A percentile compares a stretch with the other conserved stretches of the same genome.
Conservation (phyloP, 2,329 filamentous ascomycete genomes). For the Trichoderma oligosporum region DNA sequence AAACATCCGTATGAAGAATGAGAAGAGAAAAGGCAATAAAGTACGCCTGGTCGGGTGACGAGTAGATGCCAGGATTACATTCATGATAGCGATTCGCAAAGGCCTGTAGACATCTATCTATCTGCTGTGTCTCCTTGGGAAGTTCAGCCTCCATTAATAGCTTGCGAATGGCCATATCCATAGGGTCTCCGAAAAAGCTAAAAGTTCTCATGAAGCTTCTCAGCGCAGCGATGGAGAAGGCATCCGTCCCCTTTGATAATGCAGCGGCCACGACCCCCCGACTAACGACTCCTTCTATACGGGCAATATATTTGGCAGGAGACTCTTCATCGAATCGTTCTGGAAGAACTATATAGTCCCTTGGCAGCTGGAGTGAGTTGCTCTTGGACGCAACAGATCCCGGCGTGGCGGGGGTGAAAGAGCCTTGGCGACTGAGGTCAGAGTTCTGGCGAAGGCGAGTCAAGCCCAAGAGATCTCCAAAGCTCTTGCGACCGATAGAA, state of each 20-base stretch:
- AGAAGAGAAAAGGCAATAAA: constrained; percentile 96
- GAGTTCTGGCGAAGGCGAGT: constrained; percentile 77
- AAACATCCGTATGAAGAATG: constrained; percentile 96
- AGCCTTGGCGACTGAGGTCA: constrained; percentile 66
- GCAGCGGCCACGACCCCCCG: constrained; percentile 80
- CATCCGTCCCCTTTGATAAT: constrained; percentile 79
- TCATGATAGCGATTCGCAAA: constrained; percentile 97
- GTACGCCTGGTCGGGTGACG: constrained; percentile 89
- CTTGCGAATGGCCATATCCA: constrained; percentile 96
- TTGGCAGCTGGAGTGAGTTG: constrained; percentile 74
- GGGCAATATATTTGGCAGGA: constrained; percentile 80
- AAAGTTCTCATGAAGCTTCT: constrained; percentile 95
- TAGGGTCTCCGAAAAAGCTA: constrained; percentile 91
- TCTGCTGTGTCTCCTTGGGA: constrained; percentile 96
- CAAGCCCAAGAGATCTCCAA: constrained; percentile 81
- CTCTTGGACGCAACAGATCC: constrained; percentile 69
- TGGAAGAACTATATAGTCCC: constrained; percentile 66
- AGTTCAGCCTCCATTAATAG: constrained; percentile 94
- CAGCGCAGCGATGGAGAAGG: constrained; percentile 77
- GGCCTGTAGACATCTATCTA: constrained; percentile 87
- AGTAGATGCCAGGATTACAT: constrained; percentile 95
- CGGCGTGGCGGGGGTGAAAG: constrained; percentile 66
- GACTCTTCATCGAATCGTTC: constrained; percentile 84
- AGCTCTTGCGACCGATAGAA: constrained; percentile 88
- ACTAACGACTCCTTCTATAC: constrained; percentile 75